Evolutionary conservation across 257 asterid genomes (phyloP).

Genomic region (Forsythia suspensa): DNA sequence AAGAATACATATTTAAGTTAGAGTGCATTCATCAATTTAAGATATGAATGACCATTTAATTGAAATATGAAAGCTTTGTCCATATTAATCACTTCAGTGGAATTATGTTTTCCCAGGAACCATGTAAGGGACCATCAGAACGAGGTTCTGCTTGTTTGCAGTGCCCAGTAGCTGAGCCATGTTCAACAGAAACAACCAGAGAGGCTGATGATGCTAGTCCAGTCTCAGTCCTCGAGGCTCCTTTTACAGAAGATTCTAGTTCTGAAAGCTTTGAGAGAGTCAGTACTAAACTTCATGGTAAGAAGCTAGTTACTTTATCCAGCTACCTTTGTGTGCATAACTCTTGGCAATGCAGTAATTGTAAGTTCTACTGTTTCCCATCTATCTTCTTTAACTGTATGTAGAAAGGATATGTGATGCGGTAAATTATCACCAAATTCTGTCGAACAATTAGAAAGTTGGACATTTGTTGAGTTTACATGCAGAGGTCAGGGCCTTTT

Average conservation of each 20-base stretch:
- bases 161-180: constrained; percentile 43
- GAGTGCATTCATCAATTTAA: neutral
- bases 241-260: constrained; percentile 45
- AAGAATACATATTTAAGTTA: too few relatives aligned
- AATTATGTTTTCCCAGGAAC: constrained; percentile 40
- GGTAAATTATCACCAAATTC: too few relatives aligned
- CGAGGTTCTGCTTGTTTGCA: constrained; percentile 25
- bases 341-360: neutral
- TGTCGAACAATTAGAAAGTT: neutral
- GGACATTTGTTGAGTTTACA: too few relatives aligned
- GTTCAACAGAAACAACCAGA: constrained; percentile 50
- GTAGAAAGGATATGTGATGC: too few relatives aligned
- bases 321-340: neutral
- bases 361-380: neutral
- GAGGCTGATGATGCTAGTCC: constrained; percentile 63
- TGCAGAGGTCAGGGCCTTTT: too few relatives aligned
- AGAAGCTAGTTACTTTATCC: neutral
- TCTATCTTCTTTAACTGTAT: neutral
- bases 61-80: constrained; percentile 14
- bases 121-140: constrained; percentile 23
- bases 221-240: constrained; percentile 55
- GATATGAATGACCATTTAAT: neutral
- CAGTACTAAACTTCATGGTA: constrained; percentile 68
- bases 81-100: neutral
- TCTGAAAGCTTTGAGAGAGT: constrained; percentile 56